Conservation (phyloP, 371 early-diverging fungal genomes). For the Funneliformis caledonium region DNA sequence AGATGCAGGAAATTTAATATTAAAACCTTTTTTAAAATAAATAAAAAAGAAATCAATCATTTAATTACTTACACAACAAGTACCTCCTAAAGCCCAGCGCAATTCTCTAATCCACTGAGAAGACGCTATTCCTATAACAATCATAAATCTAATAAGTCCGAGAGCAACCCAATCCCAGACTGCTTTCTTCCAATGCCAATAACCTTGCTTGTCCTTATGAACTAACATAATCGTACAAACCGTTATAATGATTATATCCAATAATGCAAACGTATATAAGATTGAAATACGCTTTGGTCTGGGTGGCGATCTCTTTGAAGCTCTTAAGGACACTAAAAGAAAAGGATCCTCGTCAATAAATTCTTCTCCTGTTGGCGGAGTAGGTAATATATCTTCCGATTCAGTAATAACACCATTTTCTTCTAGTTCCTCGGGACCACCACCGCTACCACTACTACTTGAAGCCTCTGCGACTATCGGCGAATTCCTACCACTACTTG, state of each 20-base stretch:
- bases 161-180: constrained; percentile 27
- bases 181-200: constrained; percentile 11
- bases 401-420: background rate
- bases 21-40: background rate
- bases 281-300: constrained; percentile 28
- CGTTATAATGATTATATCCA: constrained; percentile 22
- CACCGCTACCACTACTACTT: background rate
- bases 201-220: background rate
- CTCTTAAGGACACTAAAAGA: constrained; percentile 32
- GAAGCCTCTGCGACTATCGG: background rate
- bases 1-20: background rate
- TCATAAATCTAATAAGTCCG: constrained; percentile 15
- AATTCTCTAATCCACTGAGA: constrained; percentile 27
- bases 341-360: constrained; percentile 26
- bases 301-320: background rate
- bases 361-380: background rate
- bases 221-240: constrained; percentile 12
- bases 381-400: background rate
- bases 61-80: constrained; percentile 31
- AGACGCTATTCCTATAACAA: constrained; percentile 10
- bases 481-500: background rate
- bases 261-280: constrained; percentile 17
- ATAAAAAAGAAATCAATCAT: background rate
- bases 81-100: constrained; percentile 20
- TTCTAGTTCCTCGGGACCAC: background rate